Evolutionary conservation across 306 rosid genomes (phyloP).

Genomic region (Castanospermum australe): DNA sequence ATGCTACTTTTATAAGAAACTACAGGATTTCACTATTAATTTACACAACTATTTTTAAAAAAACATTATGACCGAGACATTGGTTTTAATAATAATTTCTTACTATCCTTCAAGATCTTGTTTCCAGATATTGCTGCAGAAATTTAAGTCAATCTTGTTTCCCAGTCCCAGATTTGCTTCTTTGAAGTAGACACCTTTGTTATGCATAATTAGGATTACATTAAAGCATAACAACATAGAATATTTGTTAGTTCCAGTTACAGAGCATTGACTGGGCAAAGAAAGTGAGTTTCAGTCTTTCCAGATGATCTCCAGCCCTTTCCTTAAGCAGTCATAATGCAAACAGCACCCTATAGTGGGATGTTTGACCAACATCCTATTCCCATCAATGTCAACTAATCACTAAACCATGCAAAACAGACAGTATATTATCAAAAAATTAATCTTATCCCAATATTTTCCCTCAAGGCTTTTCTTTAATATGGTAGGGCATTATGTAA

Average conservation of each 20-base stretch:
- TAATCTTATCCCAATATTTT: not conserved
- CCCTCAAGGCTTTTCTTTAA: not conserved
- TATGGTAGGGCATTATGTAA: not conserved
- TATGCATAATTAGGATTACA: not conserved
- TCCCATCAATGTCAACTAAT: not conserved
- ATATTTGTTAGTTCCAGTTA: not conserved
- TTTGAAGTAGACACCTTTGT: not conserved
- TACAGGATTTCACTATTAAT: not conserved
- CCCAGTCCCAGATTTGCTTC: not conserved
- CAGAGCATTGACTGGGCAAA: not conserved
- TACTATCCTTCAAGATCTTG: constrained; percentile 1
- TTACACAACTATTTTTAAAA: not conserved
- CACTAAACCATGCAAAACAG: not conserved
- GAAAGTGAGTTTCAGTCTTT: not conserved
- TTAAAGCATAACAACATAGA: not conserved
- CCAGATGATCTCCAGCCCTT: not conserved
- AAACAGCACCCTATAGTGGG: not conserved
- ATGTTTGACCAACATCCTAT: not conserved
- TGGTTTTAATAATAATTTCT: constrained; percentile 10
- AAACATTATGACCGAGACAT: not conserved
- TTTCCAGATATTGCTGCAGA: not conserved
- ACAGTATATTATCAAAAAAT: not conserved
- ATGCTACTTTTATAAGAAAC: constrained; percentile 12
- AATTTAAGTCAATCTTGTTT: not conserved
- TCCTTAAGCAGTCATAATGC: not conserved